phyloP scores from a whole-genome alignment of 306 rosid genomes.

The Trifolium dubium region DNA sequence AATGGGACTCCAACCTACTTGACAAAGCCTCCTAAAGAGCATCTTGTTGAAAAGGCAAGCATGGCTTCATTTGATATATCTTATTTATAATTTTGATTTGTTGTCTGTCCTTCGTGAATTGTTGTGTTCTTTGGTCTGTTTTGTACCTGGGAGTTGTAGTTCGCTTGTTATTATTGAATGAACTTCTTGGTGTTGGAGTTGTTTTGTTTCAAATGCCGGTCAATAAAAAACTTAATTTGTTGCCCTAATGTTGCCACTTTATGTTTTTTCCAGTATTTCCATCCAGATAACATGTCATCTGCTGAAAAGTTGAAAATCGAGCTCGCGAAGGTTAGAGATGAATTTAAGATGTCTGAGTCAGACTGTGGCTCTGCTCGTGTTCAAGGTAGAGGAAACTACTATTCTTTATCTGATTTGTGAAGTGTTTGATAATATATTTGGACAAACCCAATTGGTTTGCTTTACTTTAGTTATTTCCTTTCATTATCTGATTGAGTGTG shows the following conservation, averaged over 20 bases:
- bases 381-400: slow-evolving; percentile 66
- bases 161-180: slow-evolving; percentile 10
- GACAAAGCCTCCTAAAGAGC: slow-evolving; percentile 75
- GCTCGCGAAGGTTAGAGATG: slow-evolving; percentile 78
- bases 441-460: slow-evolving; percentile 3
- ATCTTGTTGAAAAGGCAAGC: slow-evolving; percentile 72
- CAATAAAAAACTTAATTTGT: slow-evolving; percentile 1
- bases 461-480: slow-evolving; percentile 3
- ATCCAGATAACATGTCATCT: slow-evolving; percentile 92
- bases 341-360: slow-evolving; percentile 91
- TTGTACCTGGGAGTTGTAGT: slow-evolving; percentile 7
- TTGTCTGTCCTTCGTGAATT: slow-evolving; percentile 18
- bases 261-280: slow-evolving; percentile 73
- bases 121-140: slow-evolving; percentile 21
- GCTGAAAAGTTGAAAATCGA: slow-evolving; percentile 81
- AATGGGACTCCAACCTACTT: slow-evolving; percentile 56
- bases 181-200: background rate
- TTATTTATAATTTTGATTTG: background rate
- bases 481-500: background rate
- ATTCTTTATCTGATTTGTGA: slow-evolving; percentile 30
- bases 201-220: background rate
- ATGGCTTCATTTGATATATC: slow-evolving; percentile 11
- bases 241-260: slow-evolving; percentile 35
- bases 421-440: slow-evolving; percentile 1
- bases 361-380: slow-evolving; percentile 95